Conservation (phyloP, 768 basidiomycete species). For the Pulveroboletus sp. region DNA sequence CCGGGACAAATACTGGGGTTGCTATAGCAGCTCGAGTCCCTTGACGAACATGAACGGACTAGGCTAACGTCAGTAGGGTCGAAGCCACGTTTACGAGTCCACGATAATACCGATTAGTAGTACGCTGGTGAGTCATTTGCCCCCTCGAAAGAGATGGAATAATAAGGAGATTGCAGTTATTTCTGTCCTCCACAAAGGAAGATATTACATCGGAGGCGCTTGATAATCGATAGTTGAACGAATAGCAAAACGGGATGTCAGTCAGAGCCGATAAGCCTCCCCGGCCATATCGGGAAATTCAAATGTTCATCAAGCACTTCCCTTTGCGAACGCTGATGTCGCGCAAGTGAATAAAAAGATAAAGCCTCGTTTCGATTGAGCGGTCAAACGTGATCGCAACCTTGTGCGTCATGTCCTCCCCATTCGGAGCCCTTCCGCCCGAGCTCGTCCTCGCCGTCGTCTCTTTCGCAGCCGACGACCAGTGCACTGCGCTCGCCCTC, state of each 20-base stretch:
- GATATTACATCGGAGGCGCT: not conserved
- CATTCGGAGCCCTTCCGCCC: conserved; percentile 23
- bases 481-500: not conserved
- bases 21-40: too few species aligned
- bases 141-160: too few species aligned
- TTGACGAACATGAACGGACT: too few species aligned
- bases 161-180: too few species aligned
- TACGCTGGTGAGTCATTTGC: too few species aligned
- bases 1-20: too few species aligned
- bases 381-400: not conserved
- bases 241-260: not conserved
- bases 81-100: too few species aligned
- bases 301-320: not conserved
- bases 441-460: conserved; percentile 34
- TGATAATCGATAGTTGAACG: not conserved
- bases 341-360: not conserved
- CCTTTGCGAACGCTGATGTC: not conserved
- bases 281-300: not conserved
- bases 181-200: not conserved
- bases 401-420: conserved; percentile 2
- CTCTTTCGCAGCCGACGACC: conserved; percentile 31
- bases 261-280: not conserved
- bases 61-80: too few species aligned
- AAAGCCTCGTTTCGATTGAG: not conserved
- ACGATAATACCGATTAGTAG: too few species aligned